Evolutionary conservation across 805 yeast genomes (phyloP).

Genomic region (Sugiyamaella boreocaroliniensis): DNA sequence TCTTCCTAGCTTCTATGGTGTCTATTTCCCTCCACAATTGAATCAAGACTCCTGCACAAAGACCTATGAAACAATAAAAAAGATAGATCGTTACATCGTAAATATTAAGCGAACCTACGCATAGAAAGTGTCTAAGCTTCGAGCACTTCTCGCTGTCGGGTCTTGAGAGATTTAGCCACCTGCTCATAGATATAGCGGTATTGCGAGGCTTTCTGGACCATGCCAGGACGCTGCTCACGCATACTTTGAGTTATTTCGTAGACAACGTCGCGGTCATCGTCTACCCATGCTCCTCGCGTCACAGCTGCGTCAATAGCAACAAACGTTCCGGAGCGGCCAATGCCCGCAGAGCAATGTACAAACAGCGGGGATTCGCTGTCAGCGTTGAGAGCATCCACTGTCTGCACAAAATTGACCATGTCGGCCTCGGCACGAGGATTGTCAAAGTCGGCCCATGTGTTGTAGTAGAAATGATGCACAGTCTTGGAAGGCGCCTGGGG

Average conservation of each 20-base stretch:
- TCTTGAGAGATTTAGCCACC: conserved; percentile 11
- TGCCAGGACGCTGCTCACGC: conserved; percentile 36
- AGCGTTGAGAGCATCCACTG: conserved; percentile 38
- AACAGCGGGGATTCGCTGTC: conserved; percentile 49
- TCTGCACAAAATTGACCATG: conserved; percentile 45
- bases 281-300: conserved; percentile 8
- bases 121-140: neutral
- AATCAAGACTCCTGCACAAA: no score
- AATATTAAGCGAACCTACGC: no score
- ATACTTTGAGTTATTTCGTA: conserved; percentile 28
- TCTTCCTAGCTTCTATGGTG: no score
- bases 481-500: neutral
- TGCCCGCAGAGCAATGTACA: conserved; percentile 94
- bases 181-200: conserved; percentile 33
- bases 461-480: conserved; percentile 59
- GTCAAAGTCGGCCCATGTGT: conserved; percentile 81
- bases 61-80: neutral
- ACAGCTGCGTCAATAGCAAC: conserved; percentile 57
- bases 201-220: conserved; percentile 38
- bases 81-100: no score
- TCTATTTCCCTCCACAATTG: no score
- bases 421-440: conserved; percentile 46
- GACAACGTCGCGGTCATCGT: conserved; percentile 26
- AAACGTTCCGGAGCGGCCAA: conserved; percentile 92
- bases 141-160: neutral